A percentile compares a stretch with the other conserved stretches of the same genome.
Evolutionary conservation across 345 rosid species (phyloP).

Genomic region (Capsella bursapastoris): DNA sequence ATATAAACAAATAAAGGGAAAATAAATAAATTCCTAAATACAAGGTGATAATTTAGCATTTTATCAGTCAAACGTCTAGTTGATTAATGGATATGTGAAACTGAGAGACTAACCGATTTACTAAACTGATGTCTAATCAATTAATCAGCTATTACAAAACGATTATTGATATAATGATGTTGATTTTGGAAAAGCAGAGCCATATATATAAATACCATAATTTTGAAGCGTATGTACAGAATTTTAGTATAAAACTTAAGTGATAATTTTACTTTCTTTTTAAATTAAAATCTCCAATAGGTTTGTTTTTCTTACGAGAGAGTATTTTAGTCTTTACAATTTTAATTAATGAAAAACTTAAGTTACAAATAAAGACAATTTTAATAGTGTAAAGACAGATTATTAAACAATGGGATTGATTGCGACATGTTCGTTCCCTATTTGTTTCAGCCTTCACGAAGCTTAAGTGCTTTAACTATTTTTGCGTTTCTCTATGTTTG

Average conservation of each 20-base stretch:
- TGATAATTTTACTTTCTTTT: neutral
- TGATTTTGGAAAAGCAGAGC: neutral
- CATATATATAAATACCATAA: too few relatives aligned
- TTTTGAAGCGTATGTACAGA: too few relatives aligned
- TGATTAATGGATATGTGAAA: slow-evolving; percentile 7
- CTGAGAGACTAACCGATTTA: neutral
- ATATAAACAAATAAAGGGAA: too few relatives aligned
- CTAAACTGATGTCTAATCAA: slow-evolving; percentile 3
- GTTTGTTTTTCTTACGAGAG: neutral
- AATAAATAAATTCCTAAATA: too few relatives aligned
- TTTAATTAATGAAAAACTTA: too few relatives aligned
- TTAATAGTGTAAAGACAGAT: too few relatives aligned
- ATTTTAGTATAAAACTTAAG: neutral
- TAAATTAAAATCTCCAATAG: neutral
- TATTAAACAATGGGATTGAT: too few relatives aligned
- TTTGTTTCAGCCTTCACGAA: neutral
- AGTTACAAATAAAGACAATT: too few relatives aligned
- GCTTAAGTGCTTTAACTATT: neutral
- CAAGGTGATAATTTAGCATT: too few relatives aligned
- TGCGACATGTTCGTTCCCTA: neutral
- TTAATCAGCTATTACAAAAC: neutral
- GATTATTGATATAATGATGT: neutral
- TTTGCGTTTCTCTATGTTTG: neutral
- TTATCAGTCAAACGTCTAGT: neutral
- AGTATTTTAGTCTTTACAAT: too few relatives aligned